Evolutionary conservation across 305 asterid species (phyloP), one percentile per base, ranked within the genome.

Genomic region (Fraxinus paxiana): DNA sequence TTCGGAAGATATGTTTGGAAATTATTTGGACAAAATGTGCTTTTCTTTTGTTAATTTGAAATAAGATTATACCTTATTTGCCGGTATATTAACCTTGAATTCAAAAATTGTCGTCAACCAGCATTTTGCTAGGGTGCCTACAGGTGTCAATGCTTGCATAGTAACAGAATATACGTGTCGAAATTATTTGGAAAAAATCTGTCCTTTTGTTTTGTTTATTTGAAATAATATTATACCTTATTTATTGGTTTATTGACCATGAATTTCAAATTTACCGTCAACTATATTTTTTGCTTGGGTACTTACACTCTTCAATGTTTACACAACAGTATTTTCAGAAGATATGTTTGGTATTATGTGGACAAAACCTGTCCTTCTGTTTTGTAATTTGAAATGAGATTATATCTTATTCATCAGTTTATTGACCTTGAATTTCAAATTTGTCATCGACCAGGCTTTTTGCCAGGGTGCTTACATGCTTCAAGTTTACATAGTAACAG

Each of bases 341-440:
- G 79, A 51, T 81, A 41, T 41, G 38, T 33, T 54, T 17, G 78
- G 59, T 71, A 75, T 56, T 70, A 5, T 10, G 10, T 24, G 48
- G 73, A 51, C 26, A 56, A 54, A 34, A 56, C 61, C 48, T 37
- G 61, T 73, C 28, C 17, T 74, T 69, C 69, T 61, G 63, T 74
- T 70, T 15, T 77, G 77, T 72, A 71, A 82, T 84, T 73, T 46
- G 63, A 69, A 30, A 76, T 24, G 22, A 73, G 77, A 80, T 73
- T 78, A 69, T 41, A 67, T 41, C 30, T 82, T 78, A 71, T 48
- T 63, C 71, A 20, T 65, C 70, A 51, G 72, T 83, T 35, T 80
- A 77, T 81, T 26, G 38, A 69, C 74, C 38, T 69, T 59, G 54
- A 43, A 15, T 77, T 85, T 83, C 28, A n/a, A 51, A 6, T 38